Conservation (phyloP, 371 early-diverging fungal species). For the Rhizopus stolonifer region DNA sequence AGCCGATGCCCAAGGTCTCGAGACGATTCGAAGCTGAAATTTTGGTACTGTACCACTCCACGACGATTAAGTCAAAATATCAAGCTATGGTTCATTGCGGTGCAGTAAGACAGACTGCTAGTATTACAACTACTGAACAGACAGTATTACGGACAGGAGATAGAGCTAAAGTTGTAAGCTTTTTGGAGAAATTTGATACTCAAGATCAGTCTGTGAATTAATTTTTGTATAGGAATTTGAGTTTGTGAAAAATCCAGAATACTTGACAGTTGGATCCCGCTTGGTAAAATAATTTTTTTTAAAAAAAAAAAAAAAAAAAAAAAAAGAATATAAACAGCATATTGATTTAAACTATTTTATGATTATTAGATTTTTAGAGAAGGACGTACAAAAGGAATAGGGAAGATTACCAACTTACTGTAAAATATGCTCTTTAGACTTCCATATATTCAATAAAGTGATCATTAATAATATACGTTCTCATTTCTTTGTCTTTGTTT, state of each 20-base stretch:
- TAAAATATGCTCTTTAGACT: too few relatives aligned
- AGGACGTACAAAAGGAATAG: conserved; percentile 91
- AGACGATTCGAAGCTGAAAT: conserved; percentile 89
- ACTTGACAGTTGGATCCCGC: conserved; percentile 70
- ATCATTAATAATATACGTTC: too few relatives aligned
- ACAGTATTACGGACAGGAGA: conserved; percentile 85
- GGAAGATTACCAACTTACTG: conserved; percentile 68
- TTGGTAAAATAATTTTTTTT: conserved; percentile 58
- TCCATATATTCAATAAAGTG: too few relatives aligned
- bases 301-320: too few relatives aligned
- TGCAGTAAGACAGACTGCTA: conserved; percentile 86
- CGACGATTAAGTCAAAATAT: conserved; percentile 85
- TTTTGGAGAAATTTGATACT: conserved; percentile 11
- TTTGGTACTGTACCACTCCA: conserved; percentile 85
- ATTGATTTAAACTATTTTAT: neutral
- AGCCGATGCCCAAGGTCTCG: conserved; percentile 60
- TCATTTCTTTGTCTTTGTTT: too few relatives aligned
- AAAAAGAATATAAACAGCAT: neutral
- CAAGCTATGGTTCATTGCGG: conserved; percentile 96
- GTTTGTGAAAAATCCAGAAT: conserved; percentile 86
- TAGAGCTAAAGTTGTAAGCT: conserved; percentile 70
- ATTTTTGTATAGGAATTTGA: conserved; percentile 51
- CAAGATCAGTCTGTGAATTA: neutral
- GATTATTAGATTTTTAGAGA: conserved; percentile 69
- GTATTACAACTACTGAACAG: conserved; percentile 75